Evolutionary conservation across 306 rosid species (phyloP), one percentile per base, ranked within the genome.

Genomic region (Glycine soja): DNA sequence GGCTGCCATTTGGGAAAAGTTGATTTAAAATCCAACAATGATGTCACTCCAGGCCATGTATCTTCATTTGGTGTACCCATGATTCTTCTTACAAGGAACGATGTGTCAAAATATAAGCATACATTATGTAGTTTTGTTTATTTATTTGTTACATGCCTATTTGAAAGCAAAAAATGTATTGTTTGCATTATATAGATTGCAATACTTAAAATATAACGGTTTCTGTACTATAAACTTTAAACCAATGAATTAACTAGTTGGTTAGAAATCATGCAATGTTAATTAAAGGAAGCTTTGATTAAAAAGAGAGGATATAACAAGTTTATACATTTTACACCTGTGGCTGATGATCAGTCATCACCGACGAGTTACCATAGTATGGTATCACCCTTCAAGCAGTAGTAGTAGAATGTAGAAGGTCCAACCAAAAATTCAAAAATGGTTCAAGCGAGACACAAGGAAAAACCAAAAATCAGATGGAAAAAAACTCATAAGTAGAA

Each of bases 41-140:
- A 91, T 78, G 87, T 92, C 82, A 95, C 98, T 81, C 97, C 97
- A 70, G 97, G 98, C 98, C 98, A 95, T 18, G 89, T 89, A 82
- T 92, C 95, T 67, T 95, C 98, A 53, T 84, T 95, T 70, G 98
- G 98, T 8, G 98, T 95, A 79, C 98, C 98, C 92, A 85, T 8
- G 87, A 92, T 87, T 87, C 98, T 95, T 90, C 90, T 91, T 74
- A 77, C 47, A 84, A 83, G 76, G 68, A 82, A 78, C 54, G 15
- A 77, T 4, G 56, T 70, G 52, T 72, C 32, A 75, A 74, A 69
- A 70, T 40, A 73, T 70, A 83, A 50, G 78, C 71, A 79, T 56
- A 57, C 61, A 62, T 73, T 63, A 75, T 61, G 30, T 51, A 74
- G 58, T 70, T 54, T 71, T 46, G 66, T 69, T 77, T 54, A 69